Evolutionary conservation across 345 rosid species (phyloP).

Genomic region (Arabidopsis thaliana): DNA sequence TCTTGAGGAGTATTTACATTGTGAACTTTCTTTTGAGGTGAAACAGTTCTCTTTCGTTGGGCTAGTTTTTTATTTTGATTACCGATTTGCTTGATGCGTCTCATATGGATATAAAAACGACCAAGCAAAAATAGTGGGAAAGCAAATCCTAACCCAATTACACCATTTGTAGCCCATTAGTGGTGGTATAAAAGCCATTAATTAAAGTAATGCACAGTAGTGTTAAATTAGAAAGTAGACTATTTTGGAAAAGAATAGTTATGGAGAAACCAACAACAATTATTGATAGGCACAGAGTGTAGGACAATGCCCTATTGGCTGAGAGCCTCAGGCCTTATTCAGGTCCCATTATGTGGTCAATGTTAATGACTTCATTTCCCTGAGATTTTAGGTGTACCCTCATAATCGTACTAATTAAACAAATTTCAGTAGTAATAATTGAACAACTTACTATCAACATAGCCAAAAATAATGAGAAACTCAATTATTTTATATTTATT

Average conservation of each 20-base stretch:
- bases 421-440: slow-evolving; percentile 36
- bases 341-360: slow-evolving; percentile 39
- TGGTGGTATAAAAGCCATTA: neutral
- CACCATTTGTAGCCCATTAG: neutral
- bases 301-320: slow-evolving; percentile 31
- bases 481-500: neutral
- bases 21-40: neutral
- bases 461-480: neutral
- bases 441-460: slow-evolving; percentile 18
- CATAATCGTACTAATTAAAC: slow-evolving; percentile 38
- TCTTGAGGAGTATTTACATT: neutral
- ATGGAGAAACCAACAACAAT: slow-evolving; percentile 39
- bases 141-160: slow-evolving; percentile 10
- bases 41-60: neutral
- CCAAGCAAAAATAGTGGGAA: neutral
- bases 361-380: slow-evolving; percentile 35
- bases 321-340: slow-evolving; percentile 30
- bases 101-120: neutral
- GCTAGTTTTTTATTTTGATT: neutral
- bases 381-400: slow-evolving; percentile 41
- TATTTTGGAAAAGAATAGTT: slow-evolving; percentile 25
- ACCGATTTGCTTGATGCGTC: neutral
- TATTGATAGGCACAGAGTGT: slow-evolving; percentile 36
- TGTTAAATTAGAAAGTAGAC: slow-evolving; percentile 23
- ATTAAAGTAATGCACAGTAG: neutral